Evolutionary conservation across 495 filamentous ascomycete species (phyloP), one percentile per base, ranked within the genome.

Genomic region (Sporormia fimetaria): DNA sequence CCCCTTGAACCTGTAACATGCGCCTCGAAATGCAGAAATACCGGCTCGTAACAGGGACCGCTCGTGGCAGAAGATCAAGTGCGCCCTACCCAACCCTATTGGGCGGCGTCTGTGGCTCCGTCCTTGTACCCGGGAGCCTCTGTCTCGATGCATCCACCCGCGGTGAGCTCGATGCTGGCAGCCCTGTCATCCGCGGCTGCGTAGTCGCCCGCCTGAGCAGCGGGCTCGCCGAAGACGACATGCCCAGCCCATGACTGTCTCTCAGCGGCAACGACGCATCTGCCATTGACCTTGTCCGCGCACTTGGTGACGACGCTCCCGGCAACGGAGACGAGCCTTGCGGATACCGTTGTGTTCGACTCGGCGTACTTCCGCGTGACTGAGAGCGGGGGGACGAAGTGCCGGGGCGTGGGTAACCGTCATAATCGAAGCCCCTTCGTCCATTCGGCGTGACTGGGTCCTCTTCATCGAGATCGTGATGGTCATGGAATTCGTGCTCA

Each of bases 401-500:
- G 20, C 37, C 35, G 6, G 39, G 44, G 26, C 44, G 44, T 4
- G 51, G 45, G 33, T 42, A 54, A 14, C 45, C 45, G n/a, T 50
- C 39, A 26, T 55, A 55, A 21, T 51, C 51, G 26, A 23, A 55
- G n/a, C 21, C 16, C 12, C 20, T 31, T 3, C 15, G 18, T 0
- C 14, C 44, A 14, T 14, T 8, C 10, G 33, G 41, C 0, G 47
- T 32, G 12, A 33, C 17, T 16, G 33, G 18, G 29, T 44, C 34
- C 33, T 47, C 42, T n/a, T 23, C 40, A 17, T 38, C 3, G n/a
- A n/a, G n/a, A n/a, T n/a, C n/a, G 6, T 47, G 21, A 2, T 26
- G 30, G 20, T 44, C 35, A 16, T 48, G 43, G 25, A 48, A 41
- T 23, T 48, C 45, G 28, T 57, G 55, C 38, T 73, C 68, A 30